Conservation (phyloP, 2,329 filamentous ascomycete genomes). For the Apiospora rasikravindrae region DNA sequence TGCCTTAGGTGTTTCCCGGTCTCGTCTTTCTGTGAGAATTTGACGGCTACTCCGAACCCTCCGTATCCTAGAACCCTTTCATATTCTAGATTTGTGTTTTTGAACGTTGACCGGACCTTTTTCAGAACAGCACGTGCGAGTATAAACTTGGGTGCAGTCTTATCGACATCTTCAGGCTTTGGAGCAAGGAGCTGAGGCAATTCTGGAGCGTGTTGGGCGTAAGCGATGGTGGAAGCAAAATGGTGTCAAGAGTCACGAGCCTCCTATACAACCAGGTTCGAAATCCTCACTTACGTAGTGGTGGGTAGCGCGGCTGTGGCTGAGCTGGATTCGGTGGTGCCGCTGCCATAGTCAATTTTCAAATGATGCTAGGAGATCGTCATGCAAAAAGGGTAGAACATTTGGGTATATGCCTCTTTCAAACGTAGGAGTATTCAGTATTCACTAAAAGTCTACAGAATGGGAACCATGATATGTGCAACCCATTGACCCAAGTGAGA, state of each 20-base stretch:
- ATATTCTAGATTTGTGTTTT: not conserved
- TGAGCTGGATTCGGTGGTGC: not conserved
- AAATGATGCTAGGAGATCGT: not conserved
- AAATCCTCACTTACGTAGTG: not conserved
- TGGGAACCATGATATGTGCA: not conserved
- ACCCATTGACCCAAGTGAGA: not conserved
- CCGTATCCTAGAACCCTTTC: slow-evolving; percentile 2
- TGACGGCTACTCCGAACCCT: slow-evolving; percentile 9
- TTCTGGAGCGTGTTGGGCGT: not conserved
- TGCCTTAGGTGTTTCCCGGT: not conserved
- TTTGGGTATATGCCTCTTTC: not conserved
- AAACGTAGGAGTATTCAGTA: not conserved
- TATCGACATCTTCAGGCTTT: too few species aligned
- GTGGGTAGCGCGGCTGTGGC: not conserved
- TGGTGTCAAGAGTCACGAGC: not conserved
- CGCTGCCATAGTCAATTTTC: not conserved
- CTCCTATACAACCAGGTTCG: not conserved
- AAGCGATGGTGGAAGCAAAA: not conserved
- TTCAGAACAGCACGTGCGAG: not conserved
- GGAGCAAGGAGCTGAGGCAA: not conserved
- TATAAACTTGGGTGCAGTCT: not conserved
- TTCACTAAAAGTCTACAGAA: too few species aligned
- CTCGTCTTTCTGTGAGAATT: not conserved
- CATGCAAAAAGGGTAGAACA: not conserved
- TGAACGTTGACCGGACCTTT: not conserved